A percentile compares a stretch with the other conserved stretches of the same genome.
Evolutionary conservation across 2,329 filamentous ascomycete genomes (phyloP).

Genomic region (Pyricularia sp.): DNA sequence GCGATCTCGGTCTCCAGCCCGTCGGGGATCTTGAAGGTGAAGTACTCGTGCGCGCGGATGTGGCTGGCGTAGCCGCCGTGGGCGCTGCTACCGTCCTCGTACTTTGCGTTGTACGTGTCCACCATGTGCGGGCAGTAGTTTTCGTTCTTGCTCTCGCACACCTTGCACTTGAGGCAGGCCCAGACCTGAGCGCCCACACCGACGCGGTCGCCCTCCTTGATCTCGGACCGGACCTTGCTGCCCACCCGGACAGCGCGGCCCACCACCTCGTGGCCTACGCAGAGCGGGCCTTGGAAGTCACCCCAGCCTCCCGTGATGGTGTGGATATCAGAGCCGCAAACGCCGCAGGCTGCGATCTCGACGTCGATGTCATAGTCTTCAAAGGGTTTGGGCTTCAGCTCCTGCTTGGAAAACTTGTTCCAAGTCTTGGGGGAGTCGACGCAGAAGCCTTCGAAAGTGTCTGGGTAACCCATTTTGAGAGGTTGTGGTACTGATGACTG

Average conservation of each 20-base stretch:
- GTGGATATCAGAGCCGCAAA: constrained; percentile 52
- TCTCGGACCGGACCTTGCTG: constrained; percentile 26
- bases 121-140: constrained; percentile 39
- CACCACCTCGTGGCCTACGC: constrained; percentile 43
- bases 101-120: constrained; percentile 45
- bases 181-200: constrained; percentile 53
- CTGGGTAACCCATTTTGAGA: constrained; percentile 29
- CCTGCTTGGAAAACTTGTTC: constrained; percentile 27
- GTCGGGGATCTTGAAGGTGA: constrained; percentile 51
- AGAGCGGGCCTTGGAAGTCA: constrained; percentile 31
- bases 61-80: constrained; percentile 55
- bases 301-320: constrained; percentile 48
- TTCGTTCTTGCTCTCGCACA: constrained; percentile 38
- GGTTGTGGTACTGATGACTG: neutral
- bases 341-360: constrained; percentile 58
- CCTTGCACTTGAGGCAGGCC: constrained; percentile 42
- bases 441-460: constrained; percentile 32
- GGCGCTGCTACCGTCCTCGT: constrained; percentile 47
- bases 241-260: constrained; percentile 31
- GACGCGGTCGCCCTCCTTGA: constrained; percentile 55
- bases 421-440: constrained; percentile 31
- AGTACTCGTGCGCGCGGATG: constrained; percentile 43
- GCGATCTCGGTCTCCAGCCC: constrained; percentile 35
- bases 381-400: constrained; percentile 30
- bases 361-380: constrained; percentile 62